phyloP scores from a whole-genome alignment of 2,329 filamentous ascomycete genomes.

The Talaromyces verruculosus region DNA sequence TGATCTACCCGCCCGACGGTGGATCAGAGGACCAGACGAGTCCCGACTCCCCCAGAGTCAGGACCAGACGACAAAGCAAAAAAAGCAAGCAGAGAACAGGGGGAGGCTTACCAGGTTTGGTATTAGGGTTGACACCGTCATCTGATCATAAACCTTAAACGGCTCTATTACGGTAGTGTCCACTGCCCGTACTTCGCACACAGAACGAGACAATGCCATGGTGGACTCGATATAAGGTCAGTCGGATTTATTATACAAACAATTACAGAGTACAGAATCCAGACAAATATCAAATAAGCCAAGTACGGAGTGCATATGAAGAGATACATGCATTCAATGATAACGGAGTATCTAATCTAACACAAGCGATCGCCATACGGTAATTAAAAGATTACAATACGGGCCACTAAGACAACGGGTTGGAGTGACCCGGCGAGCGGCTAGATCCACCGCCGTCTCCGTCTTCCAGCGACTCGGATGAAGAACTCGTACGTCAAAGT shows the following conservation, averaged over 20 bases:
- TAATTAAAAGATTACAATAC: not conserved
- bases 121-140: not conserved
- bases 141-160: not conserved
- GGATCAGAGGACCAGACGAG: not conserved
- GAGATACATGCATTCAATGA: too few relatives aligned
- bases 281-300: not conserved
- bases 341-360: constrained; percentile 5
- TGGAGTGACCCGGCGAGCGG: constrained; percentile 4
- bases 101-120: not conserved
- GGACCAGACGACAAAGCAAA: not conserved
- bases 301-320: constrained; percentile 1
- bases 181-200: too few relatives aligned
- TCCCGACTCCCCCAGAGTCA: not conserved
- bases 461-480: not conserved
- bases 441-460: not conserved
- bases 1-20: not conserved
- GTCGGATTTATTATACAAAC: not conserved
- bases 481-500: too few relatives aligned
- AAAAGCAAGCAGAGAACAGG: not conserved
- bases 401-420: not conserved
- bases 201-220: not conserved
- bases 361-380: not conserved
- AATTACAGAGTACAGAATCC: not conserved
- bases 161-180: not conserved
- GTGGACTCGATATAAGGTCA: not conserved